phyloP scores from a whole-genome alignment of 148 eudicot genomes.

The Tetragonia tetragonoides region DNA sequence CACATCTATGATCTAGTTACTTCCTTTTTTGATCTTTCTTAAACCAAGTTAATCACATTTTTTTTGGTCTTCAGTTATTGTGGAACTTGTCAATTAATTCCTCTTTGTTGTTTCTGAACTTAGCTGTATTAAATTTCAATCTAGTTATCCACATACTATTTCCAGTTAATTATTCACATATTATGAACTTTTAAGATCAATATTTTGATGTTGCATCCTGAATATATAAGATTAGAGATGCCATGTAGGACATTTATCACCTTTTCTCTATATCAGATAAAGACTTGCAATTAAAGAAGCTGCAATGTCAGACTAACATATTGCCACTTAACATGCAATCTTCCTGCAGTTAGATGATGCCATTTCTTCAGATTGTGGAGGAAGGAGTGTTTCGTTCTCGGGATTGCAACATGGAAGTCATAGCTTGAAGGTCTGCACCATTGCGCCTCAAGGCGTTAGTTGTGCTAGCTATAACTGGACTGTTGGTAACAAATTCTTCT shows the following conservation, averaged over 20 bases:
- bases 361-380: conserved; percentile 50
- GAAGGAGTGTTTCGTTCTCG: conserved; percentile 40
- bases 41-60: no score
- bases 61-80: neutral
- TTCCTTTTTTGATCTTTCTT: no score
- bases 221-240: neutral
- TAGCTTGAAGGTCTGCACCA: conserved; percentile 70
- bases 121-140: neutral
- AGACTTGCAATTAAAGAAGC: neutral
- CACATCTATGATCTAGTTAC: no score
- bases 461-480: conserved; percentile 85
- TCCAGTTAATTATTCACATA: neutral
- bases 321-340: conserved; percentile 11
- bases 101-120: neutral
- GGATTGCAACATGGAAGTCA: conserved; percentile 72
- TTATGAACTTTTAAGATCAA: neutral
- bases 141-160: neutral
- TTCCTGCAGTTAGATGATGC: conserved; percentile 68
- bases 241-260: neutral
- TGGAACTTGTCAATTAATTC: neutral
- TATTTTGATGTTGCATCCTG: neutral
- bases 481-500: conserved; percentile 47
- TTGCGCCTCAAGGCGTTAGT: conserved; percentile 45
- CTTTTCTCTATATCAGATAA: neutral
- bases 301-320: conserved; percentile 7